These are phyloP conservation scores for Linum usitatissimum DNA, from an alignment of 345 rosid species.

Conservation along the genomic window DNA sequence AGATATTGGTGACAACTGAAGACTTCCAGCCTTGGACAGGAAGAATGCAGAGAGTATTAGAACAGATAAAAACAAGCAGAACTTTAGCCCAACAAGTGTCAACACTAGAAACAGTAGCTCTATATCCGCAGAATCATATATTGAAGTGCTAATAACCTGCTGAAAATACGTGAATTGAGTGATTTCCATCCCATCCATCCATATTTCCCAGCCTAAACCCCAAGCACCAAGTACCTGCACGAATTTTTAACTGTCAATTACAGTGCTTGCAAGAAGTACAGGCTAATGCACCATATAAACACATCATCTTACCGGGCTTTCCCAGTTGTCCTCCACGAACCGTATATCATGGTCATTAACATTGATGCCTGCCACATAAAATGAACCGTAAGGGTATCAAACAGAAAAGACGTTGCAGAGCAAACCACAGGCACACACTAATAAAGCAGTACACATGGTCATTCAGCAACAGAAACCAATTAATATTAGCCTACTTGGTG, in stretches of 20 bases:
- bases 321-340: constrained; percentile 99
- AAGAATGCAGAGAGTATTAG: constrained; percentile 9
- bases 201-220: constrained; percentile 99
- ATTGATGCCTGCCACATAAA: constrained; percentile 55
- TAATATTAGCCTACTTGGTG: background rate
- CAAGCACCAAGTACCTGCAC: constrained; percentile 95
- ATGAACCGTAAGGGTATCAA: constrained; percentile 10
- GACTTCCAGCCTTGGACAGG: constrained; percentile 70
- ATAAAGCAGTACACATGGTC: background rate
- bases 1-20: constrained; percentile 78
- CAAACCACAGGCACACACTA: background rate
- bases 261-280: constrained; percentile 1
- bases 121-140: constrained; percentile 1
- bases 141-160: constrained; percentile 43
- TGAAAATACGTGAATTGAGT: constrained; percentile 98
- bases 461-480: constrained; percentile 2
- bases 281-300: constrained; percentile 6
- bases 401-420: background rate
- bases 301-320: constrained; percentile 71
- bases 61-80: background rate
- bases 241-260: constrained; percentile 14
- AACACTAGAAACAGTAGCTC: background rate
- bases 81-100: background rate
- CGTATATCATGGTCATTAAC: constrained; percentile 75
- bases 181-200: constrained; percentile 99